phyloP scores from a whole-genome alignment of 1,284 basidiomycete genomes.

The Phellopilus nigrolimitatus region DNA sequence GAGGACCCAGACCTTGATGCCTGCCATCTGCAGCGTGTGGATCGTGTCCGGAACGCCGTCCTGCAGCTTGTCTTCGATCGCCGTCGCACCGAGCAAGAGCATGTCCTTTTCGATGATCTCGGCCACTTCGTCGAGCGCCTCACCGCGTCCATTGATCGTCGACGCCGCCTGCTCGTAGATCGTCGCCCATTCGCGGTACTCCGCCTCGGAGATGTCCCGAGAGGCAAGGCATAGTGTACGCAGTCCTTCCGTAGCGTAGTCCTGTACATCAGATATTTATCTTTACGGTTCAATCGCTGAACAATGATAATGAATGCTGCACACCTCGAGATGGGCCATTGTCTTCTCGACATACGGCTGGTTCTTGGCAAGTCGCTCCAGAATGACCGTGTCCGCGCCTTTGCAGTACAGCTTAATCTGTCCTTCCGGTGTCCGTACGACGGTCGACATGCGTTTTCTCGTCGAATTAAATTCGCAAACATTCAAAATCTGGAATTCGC shows the following conservation, averaged over 20 bases:
- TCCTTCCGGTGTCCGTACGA: constrained; percentile 85
- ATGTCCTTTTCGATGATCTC: constrained; percentile 96
- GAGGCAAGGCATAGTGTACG: constrained; percentile 96
- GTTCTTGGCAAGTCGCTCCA: constrained; percentile 79
- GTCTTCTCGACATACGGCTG: constrained; percentile 89
- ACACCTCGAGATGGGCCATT: constrained; percentile 83
- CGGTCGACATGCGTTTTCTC: constrained; percentile 95
- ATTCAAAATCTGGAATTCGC: constrained; percentile 91
- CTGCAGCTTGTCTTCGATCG: constrained; percentile 98
- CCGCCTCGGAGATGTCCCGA: constrained; percentile 85
- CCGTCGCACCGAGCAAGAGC: constrained; percentile 91
- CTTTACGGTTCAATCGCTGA: constrained; percentile 9
- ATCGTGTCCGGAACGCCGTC: constrained; percentile 99
- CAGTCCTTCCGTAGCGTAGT: constrained; percentile 95
- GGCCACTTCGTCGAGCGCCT: constrained; percentile 91
- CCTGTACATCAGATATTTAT: constrained; percentile 40
- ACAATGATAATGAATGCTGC: constrained; percentile 21
- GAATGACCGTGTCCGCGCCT: constrained; percentile 96
- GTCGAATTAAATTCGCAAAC: constrained; percentile 99
- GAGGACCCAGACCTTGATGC: constrained; percentile 99
- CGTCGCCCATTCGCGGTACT: constrained; percentile 85
- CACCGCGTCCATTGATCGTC: constrained; percentile 88
- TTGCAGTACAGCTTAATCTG: constrained; percentile 95
- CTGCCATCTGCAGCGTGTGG: constrained; percentile 94
- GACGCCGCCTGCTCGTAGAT: constrained; percentile 91